Evolutionary conservation across 768 basidiomycete species (phyloP).

Genomic region (Boletales sp.): DNA sequence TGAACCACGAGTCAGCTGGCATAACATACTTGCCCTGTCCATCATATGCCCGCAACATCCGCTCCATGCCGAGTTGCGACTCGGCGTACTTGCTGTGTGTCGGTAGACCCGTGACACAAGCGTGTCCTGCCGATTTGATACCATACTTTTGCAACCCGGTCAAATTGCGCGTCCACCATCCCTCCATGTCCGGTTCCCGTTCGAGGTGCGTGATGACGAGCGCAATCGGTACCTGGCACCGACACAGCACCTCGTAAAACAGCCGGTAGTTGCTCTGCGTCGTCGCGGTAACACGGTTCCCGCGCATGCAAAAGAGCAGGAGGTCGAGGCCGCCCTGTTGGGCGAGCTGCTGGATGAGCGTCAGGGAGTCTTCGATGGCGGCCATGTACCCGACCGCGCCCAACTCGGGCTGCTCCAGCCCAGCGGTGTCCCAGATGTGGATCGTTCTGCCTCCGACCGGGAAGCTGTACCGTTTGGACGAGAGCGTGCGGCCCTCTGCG

Average conservation of each 20-base stretch:
- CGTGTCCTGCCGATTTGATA: conserved; percentile 23
- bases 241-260: conserved; percentile 42
- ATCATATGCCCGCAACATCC: conserved; percentile 13
- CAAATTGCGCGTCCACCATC: conserved; percentile 30
- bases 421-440: conserved; percentile 34
- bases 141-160: conserved; percentile 17
- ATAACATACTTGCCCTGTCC: conserved; percentile 18
- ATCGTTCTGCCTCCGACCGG: conserved; percentile 11
- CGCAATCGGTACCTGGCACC: conserved; percentile 27
- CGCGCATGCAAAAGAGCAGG: conserved; percentile 40
- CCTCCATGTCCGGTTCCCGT: conserved; percentile 28
- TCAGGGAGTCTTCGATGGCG: conserved; percentile 28
- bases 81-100: conserved; percentile 16
- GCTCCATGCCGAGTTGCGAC: conserved; percentile 13
- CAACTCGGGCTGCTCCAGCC: conserved; percentile 30
- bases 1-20: conserved; percentile 24
- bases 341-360: conserved; percentile 32
- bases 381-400: conserved; percentile 23
- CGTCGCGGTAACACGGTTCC: conserved; percentile 35
- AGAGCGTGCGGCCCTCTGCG: conserved; percentile 37
- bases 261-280: conserved; percentile 39
- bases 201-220: conserved; percentile 42
- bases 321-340: conserved; percentile 36
- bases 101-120: conserved; percentile 30
- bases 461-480: conserved; percentile 25